Percentiles rank a stretch among this genome's conserved stretches.
Evolutionary conservation across 2,329 filamentous ascomycete genomes (phyloP).

Genomic region (Phoma sp.): DNA sequence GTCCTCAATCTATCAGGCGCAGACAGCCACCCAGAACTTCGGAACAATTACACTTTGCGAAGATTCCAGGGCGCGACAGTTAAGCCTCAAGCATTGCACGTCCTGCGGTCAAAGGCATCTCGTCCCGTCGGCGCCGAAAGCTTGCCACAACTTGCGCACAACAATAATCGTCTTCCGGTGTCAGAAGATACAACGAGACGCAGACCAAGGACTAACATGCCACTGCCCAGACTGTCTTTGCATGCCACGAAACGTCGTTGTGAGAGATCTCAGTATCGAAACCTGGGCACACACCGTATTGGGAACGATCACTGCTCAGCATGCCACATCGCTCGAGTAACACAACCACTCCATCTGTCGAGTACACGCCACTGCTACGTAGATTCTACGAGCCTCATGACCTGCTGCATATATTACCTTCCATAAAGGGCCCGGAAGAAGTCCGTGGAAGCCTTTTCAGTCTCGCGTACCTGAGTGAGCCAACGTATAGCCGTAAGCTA

Average conservation of each 20-base stretch:
- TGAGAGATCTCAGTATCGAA: background rate
- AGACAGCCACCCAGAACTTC: slow-evolving; percentile 23
- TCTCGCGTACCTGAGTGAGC: slow-evolving; percentile 17
- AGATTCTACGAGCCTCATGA: slow-evolving; percentile 29
- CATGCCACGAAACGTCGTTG: background rate
- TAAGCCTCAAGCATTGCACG: slow-evolving; percentile 30
- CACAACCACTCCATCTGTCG: background rate
- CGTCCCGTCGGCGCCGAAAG: slow-evolving; percentile 46
- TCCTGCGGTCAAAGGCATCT: slow-evolving; percentile 33
- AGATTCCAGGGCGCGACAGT: slow-evolving; percentile 22
- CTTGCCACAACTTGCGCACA: slow-evolving; percentile 18
- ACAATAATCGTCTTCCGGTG: background rate
- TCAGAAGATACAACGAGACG: background rate
- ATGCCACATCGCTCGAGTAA: background rate
- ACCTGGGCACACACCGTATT: background rate
- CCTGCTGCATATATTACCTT: slow-evolving; percentile 27
- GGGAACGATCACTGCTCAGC: background rate
- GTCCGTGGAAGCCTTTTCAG: slow-evolving; percentile 32
- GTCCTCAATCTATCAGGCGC: slow-evolving; percentile 18
- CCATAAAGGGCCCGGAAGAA: slow-evolving; percentile 22
- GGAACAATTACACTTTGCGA: slow-evolving; percentile 32
- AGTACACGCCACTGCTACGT: slow-evolving; percentile 3
- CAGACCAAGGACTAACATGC: background rate
- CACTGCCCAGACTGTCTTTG: background rate
- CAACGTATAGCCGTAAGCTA: slow-evolving; percentile 12